Evolutionary conservation across 2,329 filamentous ascomycete genomes (phyloP), one percentile per base, ranked within the genome.

Genomic region (Aureobasidium uvarum): DNA sequence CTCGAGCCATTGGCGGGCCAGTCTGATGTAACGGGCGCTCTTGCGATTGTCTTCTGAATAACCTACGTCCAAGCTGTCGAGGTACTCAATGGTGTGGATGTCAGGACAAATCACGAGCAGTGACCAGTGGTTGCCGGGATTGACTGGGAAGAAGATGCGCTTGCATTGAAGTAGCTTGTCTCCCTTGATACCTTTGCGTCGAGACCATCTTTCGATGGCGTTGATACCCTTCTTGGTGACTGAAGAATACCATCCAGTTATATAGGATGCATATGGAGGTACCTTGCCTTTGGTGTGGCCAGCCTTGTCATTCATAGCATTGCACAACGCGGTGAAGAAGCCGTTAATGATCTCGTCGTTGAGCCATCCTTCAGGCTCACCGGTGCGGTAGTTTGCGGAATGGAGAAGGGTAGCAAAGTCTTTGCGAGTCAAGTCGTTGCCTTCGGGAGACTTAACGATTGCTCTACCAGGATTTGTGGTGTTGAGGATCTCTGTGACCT

Each of bases 271-370:
- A 68, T 86, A 87, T 65, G 85, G 85, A 2, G 84, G 80, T 41
- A 78, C 75, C 41, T 71, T 76, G 68, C 81, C 77, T 65, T 80
- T 81, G 65, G 82, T 81, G 14, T 75, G 75, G 31, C 86, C 86
- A 33, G 81, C 82, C 38, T 81, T 77, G 66, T 81, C 77, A 72
- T 89, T 89, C 71, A 74, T 79, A 58, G 78, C 79, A 63, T 81
- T 67, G 28, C 87, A 85, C 16, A 92, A 77, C 72, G 85, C 84
- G 33, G 82, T 76, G 31, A 92, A 80, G 55, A 85, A 85, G 16
- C 85, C 84, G 70, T 91, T 90, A 70, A 94, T 85, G 59, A 89
- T 85, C 70, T 90, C 87, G 73, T 93, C 90, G 68, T 93, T 92
- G 7, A 94, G 81, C 90, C 90, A 94, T 33, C 80, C 80, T 74